phyloP scores from a whole-genome alignment of 768 basidiomycete genomes.

The Chalciporus sphaerocephalus region DNA sequence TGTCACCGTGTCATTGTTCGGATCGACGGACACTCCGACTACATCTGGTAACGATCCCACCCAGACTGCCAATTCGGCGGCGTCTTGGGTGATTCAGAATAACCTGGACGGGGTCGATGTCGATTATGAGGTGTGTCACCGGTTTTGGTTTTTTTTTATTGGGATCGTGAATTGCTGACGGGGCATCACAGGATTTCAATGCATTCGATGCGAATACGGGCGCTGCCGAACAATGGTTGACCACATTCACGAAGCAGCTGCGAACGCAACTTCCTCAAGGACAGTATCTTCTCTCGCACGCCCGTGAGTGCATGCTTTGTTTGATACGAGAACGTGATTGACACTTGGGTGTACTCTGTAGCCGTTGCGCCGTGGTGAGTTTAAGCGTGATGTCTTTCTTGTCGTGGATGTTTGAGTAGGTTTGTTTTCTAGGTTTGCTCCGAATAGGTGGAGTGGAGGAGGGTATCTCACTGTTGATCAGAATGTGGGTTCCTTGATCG shows the following conservation, averaged over 20 bases:
- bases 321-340: too few species aligned
- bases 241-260: conserved; percentile 27
- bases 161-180: neutral
- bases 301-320: conserved; percentile 22
- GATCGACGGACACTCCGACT: conserved; percentile 37
- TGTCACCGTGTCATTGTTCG: conserved; percentile 52
- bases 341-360: conserved; percentile 13
- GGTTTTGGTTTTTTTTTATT: neutral
- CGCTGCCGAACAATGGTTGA: conserved; percentile 31
- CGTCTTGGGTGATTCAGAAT: conserved; percentile 42
- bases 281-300: conserved; percentile 31
- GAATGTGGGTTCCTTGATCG: conserved; percentile 40
- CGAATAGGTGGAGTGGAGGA: conserved; percentile 34
- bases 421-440: conserved; percentile 31
- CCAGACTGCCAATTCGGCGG: conserved; percentile 37
- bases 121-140: conserved; percentile 47
- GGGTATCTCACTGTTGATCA: conserved; percentile 39
- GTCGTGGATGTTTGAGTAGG: neutral
- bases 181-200: conserved; percentile 23
- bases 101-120: conserved; percentile 48
- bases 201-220: conserved; percentile 33
- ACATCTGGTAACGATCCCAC: conserved; percentile 35
- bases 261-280: conserved; percentile 29
- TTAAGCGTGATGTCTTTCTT: too few species aligned
- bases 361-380: conserved; percentile 44